phyloP scores from a whole-genome alignment of 768 basidiomycete genomes.

The Candolleomyces eurysporus region DNA sequence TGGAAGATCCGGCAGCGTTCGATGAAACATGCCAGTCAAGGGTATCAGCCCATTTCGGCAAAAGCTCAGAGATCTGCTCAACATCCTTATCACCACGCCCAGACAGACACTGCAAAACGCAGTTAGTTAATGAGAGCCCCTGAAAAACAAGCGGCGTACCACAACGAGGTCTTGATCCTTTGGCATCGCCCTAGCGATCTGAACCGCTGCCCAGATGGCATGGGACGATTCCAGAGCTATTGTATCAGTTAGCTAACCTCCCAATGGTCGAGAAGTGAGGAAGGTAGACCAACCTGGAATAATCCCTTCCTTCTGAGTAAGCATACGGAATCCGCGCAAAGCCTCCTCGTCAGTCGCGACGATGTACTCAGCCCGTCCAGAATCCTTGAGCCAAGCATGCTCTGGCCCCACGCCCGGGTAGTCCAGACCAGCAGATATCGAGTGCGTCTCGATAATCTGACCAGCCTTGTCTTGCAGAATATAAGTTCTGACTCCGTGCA shows the following conservation, averaged over 20 bases:
- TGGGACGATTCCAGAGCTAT: constrained; percentile 92
- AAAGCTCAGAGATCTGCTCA: constrained; percentile 88
- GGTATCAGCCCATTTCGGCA: constrained; percentile 93
- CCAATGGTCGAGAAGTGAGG: neutral
- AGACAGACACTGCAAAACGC: constrained; percentile 68
- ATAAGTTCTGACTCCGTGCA: constrained; percentile 96
- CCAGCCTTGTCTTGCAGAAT: constrained; percentile 85
- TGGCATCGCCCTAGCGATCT: constrained; percentile 78
- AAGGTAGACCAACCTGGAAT: constrained; percentile 69
- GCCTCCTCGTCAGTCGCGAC: constrained; percentile 94
- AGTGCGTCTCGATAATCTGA: constrained; percentile 97
- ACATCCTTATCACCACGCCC: constrained; percentile 99
- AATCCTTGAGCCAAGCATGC: constrained; percentile 96
- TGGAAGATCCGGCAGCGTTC: constrained; percentile 17
- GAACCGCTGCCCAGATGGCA: constrained; percentile 90
- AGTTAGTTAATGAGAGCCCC: constrained; percentile 7
- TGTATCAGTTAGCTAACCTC: neutral
- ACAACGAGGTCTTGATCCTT: constrained; percentile 88
- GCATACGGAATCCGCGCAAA: constrained; percentile 85
- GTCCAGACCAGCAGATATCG: constrained; percentile 93
- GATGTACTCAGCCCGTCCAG: constrained; percentile 89
- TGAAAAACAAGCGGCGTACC: constrained; percentile 44
- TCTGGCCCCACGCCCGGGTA: constrained; percentile 98
- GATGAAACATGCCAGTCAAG: constrained; percentile 87
- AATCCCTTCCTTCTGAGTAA: constrained; percentile 93